Evolutionary conservation across 2,329 filamentous ascomycete genomes (phyloP), one percentile per base, ranked within the genome.

Genomic region (Cytospora mali): DNA sequence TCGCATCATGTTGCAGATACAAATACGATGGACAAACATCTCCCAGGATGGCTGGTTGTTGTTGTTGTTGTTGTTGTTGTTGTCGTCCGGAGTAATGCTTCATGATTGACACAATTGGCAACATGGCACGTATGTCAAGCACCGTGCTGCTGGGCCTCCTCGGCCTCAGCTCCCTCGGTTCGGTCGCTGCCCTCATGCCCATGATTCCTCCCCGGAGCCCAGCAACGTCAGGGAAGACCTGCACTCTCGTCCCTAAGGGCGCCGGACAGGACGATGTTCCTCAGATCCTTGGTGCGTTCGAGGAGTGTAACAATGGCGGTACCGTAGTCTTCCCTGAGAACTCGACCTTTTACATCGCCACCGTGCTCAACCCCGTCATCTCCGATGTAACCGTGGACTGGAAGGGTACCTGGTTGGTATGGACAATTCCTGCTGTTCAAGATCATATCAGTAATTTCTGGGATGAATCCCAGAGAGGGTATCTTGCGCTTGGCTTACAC

Each of bases 331-430:
- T 85, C 64, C 81, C 81, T 0, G 75, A 79, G 62, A 74, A 74
- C 16, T 70, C 83, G 62, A 76, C 74, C 27, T 86, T 84, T 69
- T 80, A 76, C 72, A 84, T 85, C 65, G 79, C 72, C 6, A 76
- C 76, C 11, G 77, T 76, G 49, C 69, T 85, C 52, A 82, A 84
- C 64, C 80, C 80, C 0, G 69, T 81, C 2, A 67, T 85, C 16
- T 73, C 79, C 51, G 76, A 84, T 67, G 79, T 84, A 14, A 71
- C 71, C 3, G 79, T 85, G 58, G 76, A 84, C 61, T 85, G 82
- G 83, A 74, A 72, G 27, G 83, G 82, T 1, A 72, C 76, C 53
- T 85, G 81, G 81, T 77, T 75, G 50, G 79, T 80, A 70, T 46
- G 46, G 23, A 25, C 11, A 14, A 21, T 48, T 29, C 29, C 25